Evolutionary conservation across 2,329 filamentous ascomycete genomes (phyloP).

Genomic region (Penicillium sp.): DNA sequence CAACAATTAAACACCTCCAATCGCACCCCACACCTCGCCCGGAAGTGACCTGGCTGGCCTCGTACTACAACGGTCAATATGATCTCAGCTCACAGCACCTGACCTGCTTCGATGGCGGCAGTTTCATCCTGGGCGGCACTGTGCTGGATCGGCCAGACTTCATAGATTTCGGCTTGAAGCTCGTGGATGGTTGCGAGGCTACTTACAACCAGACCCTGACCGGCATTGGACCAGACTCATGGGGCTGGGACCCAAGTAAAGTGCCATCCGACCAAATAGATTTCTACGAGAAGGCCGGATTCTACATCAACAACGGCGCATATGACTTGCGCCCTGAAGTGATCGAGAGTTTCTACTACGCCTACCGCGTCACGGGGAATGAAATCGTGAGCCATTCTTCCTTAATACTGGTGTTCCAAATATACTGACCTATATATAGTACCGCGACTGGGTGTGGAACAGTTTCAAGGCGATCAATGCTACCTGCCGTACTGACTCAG

Average conservation of each 20-base stretch:
- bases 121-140: slow-evolving; percentile 77
- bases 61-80: slow-evolving; percentile 39
- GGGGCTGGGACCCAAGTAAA: slow-evolving; percentile 60
- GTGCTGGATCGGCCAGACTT: slow-evolving; percentile 66
- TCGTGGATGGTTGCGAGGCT: slow-evolving; percentile 71
- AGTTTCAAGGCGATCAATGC: slow-evolving; percentile 68
- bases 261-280: slow-evolving; percentile 49
- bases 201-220: slow-evolving; percentile 70
- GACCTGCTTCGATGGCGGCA: slow-evolving; percentile 81
- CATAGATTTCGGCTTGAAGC: slow-evolving; percentile 69
- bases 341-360: slow-evolving; percentile 82
- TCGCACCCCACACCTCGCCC: slow-evolving; percentile 66
- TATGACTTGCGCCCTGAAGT: slow-evolving; percentile 80
- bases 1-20: slow-evolving; percentile 68
- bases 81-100: slow-evolving; percentile 51
- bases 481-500: slow-evolving; percentile 63
- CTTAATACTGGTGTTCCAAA: no score
- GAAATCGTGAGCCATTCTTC: slow-evolving; percentile 44
- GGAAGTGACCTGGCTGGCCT: slow-evolving; percentile 66
- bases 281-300: slow-evolving; percentile 69
- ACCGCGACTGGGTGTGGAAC: slow-evolving; percentile 82
- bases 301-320: slow-evolving; percentile 61
- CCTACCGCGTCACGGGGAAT: slow-evolving; percentile 76
- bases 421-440: slow-evolving; percentile 42
- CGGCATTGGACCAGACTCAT: slow-evolving; percentile 73